Conservation (phyloP, 768 basidiomycete genomes). For the Boletus pseudopeckii region DNA sequence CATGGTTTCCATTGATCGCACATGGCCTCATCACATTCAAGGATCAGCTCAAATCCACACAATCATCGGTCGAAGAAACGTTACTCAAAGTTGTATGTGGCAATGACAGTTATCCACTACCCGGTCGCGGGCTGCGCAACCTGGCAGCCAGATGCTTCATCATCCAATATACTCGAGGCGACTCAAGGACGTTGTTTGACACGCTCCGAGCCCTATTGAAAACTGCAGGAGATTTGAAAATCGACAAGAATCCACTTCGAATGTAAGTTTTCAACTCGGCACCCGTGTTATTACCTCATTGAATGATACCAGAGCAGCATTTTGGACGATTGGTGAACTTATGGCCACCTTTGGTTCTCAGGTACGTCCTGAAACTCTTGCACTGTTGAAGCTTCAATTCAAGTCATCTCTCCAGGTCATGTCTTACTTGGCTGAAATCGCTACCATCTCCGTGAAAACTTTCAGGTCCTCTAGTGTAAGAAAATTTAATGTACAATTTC, state of each 20-base stretch:
- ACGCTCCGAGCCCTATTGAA: conserved; percentile 75
- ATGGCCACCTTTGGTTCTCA: conserved; percentile 84
- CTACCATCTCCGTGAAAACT: conserved; percentile 60
- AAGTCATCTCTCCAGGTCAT: conserved; percentile 61
- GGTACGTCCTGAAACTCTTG: conserved; percentile 41
- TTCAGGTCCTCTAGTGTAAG: conserved; percentile 71
- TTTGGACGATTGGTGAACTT: conserved; percentile 84
- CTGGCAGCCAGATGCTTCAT: conserved; percentile 76
- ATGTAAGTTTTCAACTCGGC: conserved; percentile 47
- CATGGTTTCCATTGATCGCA: background rate
- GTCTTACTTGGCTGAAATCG: conserved; percentile 91
- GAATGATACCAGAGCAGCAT: conserved; percentile 58
- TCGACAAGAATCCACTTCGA: conserved; percentile 61
- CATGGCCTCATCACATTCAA: conserved; percentile 28
- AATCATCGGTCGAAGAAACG: conserved; percentile 56
- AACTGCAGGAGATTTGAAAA: conserved; percentile 69
- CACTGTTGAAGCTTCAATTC: background rate
- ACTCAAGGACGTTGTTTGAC: conserved; percentile 84
- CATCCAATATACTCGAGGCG: conserved; percentile 70
- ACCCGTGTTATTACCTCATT: background rate
- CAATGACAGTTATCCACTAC: conserved; percentile 65
- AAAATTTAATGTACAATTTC: conserved; percentile 1
- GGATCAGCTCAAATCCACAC: conserved; percentile 65
- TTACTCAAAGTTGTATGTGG: conserved; percentile 68
- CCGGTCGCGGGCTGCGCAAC: conserved; percentile 83